Base-by-base conservation (phyloP, 768 basidiomycete species). In the Cyclocybe cylindracea region DNA sequence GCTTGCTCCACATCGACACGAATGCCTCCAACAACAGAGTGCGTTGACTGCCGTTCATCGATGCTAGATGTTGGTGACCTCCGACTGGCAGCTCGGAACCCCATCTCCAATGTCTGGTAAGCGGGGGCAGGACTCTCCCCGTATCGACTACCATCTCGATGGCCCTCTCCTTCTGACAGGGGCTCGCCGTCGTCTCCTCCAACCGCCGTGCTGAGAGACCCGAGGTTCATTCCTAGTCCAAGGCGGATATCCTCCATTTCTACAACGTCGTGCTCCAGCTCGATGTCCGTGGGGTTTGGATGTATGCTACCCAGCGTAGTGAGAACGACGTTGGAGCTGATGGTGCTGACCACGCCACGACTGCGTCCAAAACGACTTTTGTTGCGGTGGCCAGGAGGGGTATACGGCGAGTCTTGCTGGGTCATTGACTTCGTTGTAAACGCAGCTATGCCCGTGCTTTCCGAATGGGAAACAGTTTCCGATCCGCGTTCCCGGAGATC, bases 401-500 rank as follows among this genome's bases (percentile, higher is more conserved):
- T 78, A 58, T 79, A 81, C 10, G 84, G 78, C 51, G 83, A 80
- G 33, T 73, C 70, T 61, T 80, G 75, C 61, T 83, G 75, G 39
- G 78, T 71, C 55, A 80, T 74, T 16, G 82, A 82, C 61, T 86
- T 86, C 13, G 85, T 83, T 18, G 84, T 83, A 53, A 86, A 86
- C 2, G 82, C 83, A 10, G 82, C 78, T 43, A 86, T 78, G 5
- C 84, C 85, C 10, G 82, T 83, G n/a, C 83, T 84, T 56, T 86
- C 85, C 10, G 87, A 90, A 62, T 88, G 85, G 2, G 82, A 78
- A 14, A 85, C 86, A 7, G 89, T 89, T 63, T 90, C 86, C 0
- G 88, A 87, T 38, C 89, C 87, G 51, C 89, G 85, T 64, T 91
- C 86, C 24, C 87, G 87, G 54, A 91, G 80, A 64, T 91, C 89